Evolutionary conservation across 495 filamentous ascomycete species (phyloP), one percentile per base, ranked within the genome.

Genomic region (Talaromyces adpressus): DNA sequence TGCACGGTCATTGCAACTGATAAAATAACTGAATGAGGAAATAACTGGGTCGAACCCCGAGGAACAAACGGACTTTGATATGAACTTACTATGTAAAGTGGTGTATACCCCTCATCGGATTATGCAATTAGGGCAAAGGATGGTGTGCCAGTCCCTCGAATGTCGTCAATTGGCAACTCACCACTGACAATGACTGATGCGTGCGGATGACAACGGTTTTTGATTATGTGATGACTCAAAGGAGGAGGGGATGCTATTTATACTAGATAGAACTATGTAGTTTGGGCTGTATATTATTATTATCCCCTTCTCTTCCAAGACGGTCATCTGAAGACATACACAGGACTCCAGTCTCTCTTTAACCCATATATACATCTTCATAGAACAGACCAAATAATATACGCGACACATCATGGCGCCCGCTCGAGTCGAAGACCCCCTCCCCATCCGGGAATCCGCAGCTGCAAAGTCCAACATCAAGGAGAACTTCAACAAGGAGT

Each of bases 401-500:
- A 56, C 8, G 12, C 14, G 9, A 61, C 27, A 25, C 62, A 78
- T 56, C 25, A 86, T 86, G 84, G 82, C 85, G 60, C 83, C 85
- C 23, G 79, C 81, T 61, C 71, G 81, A 64, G 80, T 76, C 23
- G 78, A 82, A 52, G 81, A 56, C 22, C 22, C 76, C 32, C 59
- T 81, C 14, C 59, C 68, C 16, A 67, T 79, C 29, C 70, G 74
- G 22, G 64, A 68, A 41, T 51, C 75, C 62, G 64, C 74, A 67
- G 63, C 77, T 71, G 66, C 72, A 18, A 69, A 74, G 5, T 70
- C 76, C 34, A 72, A 77, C 65, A 69, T 70, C 23, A 75, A 78
- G 20, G 74, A 72, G 4, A 81, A 80, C n/a, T 73, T 77, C 53
- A 89, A 89, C 74, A 89, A 89, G 76, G 85, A 89, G 68, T 76